phyloP scores from a whole-genome alignment of 176 grass and related monocot genomes.

The Poa pratensis region DNA sequence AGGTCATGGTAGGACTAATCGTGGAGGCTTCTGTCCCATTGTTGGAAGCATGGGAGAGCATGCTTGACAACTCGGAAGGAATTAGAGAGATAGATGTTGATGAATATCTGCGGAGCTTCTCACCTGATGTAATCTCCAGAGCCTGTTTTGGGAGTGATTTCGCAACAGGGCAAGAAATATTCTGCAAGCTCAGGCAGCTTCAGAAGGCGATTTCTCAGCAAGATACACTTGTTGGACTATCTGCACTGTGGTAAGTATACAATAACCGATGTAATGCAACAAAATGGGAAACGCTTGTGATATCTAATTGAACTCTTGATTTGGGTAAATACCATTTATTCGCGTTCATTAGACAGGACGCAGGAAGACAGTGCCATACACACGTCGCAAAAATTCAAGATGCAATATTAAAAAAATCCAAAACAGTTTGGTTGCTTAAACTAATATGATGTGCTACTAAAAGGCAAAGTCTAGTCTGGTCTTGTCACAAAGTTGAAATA shows the following conservation, averaged over 20 bases:
- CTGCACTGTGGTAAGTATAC: slow-evolving; percentile 26
- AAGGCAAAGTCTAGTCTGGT: neutral
- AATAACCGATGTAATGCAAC: neutral
- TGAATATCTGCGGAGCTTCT: slow-evolving; percentile 61
- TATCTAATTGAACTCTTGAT: neutral
- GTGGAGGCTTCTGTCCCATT: slow-evolving; percentile 50
- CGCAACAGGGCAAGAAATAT: slow-evolving; percentile 18
- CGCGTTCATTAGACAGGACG: no score
- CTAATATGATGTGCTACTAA: neutral
- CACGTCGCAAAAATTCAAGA: neutral
- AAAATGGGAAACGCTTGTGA: neutral
- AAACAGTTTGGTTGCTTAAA: neutral
- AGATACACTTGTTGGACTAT: slow-evolving; percentile 9
- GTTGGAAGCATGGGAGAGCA: slow-evolving; percentile 57
- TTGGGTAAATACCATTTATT: no score
- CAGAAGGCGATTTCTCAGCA: slow-evolving; percentile 17
- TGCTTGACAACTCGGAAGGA: slow-evolving; percentile 39
- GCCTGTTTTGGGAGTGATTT: slow-evolving; percentile 53
- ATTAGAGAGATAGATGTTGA: slow-evolving; percentile 66
- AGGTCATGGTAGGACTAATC: slow-evolving; percentile 65
- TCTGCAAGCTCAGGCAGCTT: slow-evolving; percentile 37
- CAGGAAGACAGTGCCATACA: no score
- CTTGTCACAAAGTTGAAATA: neutral
- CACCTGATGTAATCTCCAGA: slow-evolving; percentile 61
- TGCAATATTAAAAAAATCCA: neutral